Conservation (phyloP, 176 grass and related monocot genomes). For the Areca catechu region DNA sequence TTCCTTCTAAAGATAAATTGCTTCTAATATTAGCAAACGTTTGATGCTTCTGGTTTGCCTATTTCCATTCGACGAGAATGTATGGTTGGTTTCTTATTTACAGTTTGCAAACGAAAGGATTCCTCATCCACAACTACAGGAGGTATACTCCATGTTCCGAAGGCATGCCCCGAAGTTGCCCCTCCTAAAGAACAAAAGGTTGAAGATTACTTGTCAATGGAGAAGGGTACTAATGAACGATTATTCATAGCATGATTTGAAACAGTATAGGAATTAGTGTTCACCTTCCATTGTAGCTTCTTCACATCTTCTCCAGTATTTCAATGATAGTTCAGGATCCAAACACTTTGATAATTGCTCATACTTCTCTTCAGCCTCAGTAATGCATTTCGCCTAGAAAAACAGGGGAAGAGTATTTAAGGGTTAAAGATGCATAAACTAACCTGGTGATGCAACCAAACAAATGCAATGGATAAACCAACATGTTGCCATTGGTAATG, state of each 20-base stretch:
- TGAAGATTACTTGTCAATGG: conserved; percentile 7
- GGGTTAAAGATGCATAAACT: too few relatives aligned
- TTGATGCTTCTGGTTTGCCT: too few relatives aligned
- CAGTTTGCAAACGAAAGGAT: conserved; percentile 37
- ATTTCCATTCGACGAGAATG: too few relatives aligned
- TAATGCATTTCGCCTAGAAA: conserved; percentile 64
- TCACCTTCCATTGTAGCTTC: conserved; percentile 85
- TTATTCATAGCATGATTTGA: background rate
- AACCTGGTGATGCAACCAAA: too few relatives aligned
- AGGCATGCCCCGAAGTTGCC: conserved; percentile 43
- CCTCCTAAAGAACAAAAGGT: conserved; percentile 37
- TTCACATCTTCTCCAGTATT: conserved; percentile 81
- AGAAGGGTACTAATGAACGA: background rate
- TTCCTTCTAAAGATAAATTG: too few relatives aligned
- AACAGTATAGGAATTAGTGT: conserved; percentile 5
- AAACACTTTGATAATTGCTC: conserved; percentile 52
- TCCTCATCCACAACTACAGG: conserved; percentile 66
- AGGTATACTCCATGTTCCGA: conserved; percentile 84
- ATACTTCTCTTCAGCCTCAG: conserved; percentile 67
- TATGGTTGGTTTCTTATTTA: background rate
- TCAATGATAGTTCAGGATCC: conserved; percentile 42
- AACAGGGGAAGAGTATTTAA: background rate
- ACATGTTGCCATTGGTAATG: too few relatives aligned
- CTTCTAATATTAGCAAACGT: too few relatives aligned
- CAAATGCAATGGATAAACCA: too few relatives aligned